Base-by-base conservation (phyloP, 495 filamentous ascomycete species). In the Xylaria scruposa region DNA sequence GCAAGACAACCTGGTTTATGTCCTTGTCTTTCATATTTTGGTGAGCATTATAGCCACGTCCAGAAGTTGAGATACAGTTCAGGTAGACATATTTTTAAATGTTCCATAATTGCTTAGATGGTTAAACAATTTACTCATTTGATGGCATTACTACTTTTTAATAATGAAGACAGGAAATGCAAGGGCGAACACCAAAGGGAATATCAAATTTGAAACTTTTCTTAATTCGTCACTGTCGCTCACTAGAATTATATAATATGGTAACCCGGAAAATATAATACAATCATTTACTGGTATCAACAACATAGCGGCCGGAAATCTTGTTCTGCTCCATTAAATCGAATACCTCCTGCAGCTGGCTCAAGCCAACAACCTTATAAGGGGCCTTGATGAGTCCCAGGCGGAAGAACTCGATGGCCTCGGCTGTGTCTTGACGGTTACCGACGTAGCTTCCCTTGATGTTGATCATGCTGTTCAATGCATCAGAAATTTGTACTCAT, bases 371-470 rank as follows among this genome's bases (percentile, higher is more conserved):
- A 42, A 86, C 88, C 90, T 97, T 96, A 87, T 89, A 95, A 0
- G 95, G 95, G 1, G 90, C 90, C 70, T 93, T 91, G 87, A 98
- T 93, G 72, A 96, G 78, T 3, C 95, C 95, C 19, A 93, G 85
- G 38, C 87, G 80, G 84, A 90, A 97, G 86, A 97, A 97, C 75
- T 97, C 95, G 56, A 97, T 81, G 9, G 94, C 94, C 80, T 98
- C 95, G 17, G 88, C 85, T 0, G 88, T 91, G 76, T 98, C 95
- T 79, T 92, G 89, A 56, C 93, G 88, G 81, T 95, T 97, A 53
- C 95, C 95, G 71, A 97, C 95, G 77, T 97, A 97, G 73, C 89
- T 92, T 54, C 95, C 95, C 85, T 93, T 94, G 87, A 98, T 97
- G 73, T 82, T 91, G 82, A 97, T 91, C 93, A 97, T 97, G 61